Percentiles rank a stretch among this genome's conserved stretches.
phyloP scores from a whole-genome alignment of 306 rosid species.

The Fragaria iinumae region DNA sequence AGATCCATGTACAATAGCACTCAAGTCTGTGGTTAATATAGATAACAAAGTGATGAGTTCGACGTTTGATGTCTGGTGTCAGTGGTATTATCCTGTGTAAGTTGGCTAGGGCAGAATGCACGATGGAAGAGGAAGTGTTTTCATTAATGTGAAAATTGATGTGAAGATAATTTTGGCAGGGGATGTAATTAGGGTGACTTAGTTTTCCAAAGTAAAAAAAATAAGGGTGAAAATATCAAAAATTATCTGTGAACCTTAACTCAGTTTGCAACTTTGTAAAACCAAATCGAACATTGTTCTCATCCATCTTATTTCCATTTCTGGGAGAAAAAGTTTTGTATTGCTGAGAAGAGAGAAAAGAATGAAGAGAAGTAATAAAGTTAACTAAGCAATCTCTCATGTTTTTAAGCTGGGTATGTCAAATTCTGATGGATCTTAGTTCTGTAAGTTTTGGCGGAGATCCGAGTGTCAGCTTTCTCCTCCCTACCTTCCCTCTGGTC shows the following conservation, averaged over 20 bases:
- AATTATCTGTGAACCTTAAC: not conserved
- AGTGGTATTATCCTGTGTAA: not conserved
- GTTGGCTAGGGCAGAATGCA: not conserved
- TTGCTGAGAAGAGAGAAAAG: not conserved
- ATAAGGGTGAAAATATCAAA: not conserved
- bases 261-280: not conserved
- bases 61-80: not conserved
- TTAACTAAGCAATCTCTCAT: not conserved
- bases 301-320: not conserved
- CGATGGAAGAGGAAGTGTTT: not conserved
- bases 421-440: not conserved
- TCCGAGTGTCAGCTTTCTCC: not conserved
- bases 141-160: not conserved
- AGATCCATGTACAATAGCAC: not conserved
- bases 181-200: not conserved
- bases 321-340: not conserved
- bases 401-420: not conserved
- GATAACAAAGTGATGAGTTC: not conserved
- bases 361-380: not conserved
- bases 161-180: too few relatives aligned
- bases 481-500: not conserved
- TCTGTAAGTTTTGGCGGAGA: not conserved
- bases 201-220: not conserved
- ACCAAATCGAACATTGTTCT: not conserved
- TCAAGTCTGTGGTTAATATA: not conserved